A percentile compares a stretch with the other conserved stretches of the same genome.
phyloP scores from a whole-genome alignment of 176 grass and related monocot genomes.

The Microstegium vimineum region DNA sequence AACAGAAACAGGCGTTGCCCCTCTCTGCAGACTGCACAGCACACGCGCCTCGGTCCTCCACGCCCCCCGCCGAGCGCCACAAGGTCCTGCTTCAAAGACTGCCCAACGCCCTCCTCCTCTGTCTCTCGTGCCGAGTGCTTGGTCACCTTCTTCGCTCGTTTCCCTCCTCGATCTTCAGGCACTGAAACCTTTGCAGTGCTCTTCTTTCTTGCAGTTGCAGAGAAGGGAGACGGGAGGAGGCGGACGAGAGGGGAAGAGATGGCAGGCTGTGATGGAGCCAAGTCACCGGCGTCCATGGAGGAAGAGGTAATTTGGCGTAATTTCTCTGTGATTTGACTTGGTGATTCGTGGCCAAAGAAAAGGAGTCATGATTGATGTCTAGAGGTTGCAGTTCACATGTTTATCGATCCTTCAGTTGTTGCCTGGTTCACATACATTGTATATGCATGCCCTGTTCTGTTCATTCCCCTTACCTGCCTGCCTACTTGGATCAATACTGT shows the following conservation, averaged over 20 bases:
- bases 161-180: background rate
- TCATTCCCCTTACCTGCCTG: background rate
- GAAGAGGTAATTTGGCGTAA: constrained; percentile 59
- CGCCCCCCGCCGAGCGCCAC: background rate
- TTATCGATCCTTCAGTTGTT: background rate
- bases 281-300: constrained; percentile 37
- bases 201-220: constrained; percentile 31
- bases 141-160: background rate
- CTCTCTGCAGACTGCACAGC: background rate
- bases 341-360: background rate
- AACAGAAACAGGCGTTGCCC: background rate
- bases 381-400: background rate
- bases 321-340: background rate
- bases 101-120: constrained; percentile 15
- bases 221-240: background rate
- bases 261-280: constrained; percentile 50
- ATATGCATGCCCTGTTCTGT: background rate
- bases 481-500: background rate
- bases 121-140: background rate
- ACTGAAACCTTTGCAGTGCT: background rate
- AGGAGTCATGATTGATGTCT: too few species aligned
- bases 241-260: constrained; percentile 40
- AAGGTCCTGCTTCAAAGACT: constrained; percentile 46
- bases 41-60: constrained; percentile 23
- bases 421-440: background rate